These are phyloP conservation scores for Erodium texanum DNA, from an alignment of 441 rosid species.

Conservation along the genomic window DNA sequence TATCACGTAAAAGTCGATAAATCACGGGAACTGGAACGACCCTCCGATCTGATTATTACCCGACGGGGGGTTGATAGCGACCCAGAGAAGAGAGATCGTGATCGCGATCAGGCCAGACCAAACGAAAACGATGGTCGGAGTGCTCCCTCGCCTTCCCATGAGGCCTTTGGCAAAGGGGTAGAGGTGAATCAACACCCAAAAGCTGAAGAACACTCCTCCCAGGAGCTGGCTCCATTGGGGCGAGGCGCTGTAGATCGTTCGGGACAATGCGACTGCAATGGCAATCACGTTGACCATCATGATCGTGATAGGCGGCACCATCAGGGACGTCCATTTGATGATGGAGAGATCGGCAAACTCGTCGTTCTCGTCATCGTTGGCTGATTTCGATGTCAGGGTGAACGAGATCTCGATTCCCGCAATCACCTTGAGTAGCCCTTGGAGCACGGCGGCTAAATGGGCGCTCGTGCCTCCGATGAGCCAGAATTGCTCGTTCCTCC, in stretches of 20 bases:
- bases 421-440: conserved; percentile 51
- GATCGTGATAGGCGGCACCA: conserved; percentile 58
- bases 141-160: conserved; percentile 57
- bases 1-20: neutral
- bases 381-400: conserved; percentile 55
- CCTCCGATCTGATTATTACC: conserved; percentile 37
- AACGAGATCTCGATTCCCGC: conserved; percentile 64
- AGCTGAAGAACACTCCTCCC: conserved; percentile 70
- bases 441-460: conserved; percentile 59
- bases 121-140: conserved; percentile 54
- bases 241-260: conserved; percentile 45
- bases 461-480: conserved; percentile 75
- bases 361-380: conserved; percentile 49
- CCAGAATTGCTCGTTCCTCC: conserved; percentile 70
- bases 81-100: conserved; percentile 47
- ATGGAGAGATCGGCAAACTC: conserved; percentile 48
- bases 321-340: conserved; percentile 49
- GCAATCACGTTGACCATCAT: conserved; percentile 50
- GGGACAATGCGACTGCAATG: conserved; percentile 41
- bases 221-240: conserved; percentile 58
- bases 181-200: conserved; percentile 66
- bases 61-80: conserved; percentile 42
- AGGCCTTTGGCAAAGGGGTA: conserved; percentile 61
- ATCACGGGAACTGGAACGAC: conserved; percentile 49
- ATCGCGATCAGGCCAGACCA: conserved; percentile 56